Evolutionary conservation across 805 yeast species (phyloP).

Genomic region (Metschnikowia anglica): DNA sequence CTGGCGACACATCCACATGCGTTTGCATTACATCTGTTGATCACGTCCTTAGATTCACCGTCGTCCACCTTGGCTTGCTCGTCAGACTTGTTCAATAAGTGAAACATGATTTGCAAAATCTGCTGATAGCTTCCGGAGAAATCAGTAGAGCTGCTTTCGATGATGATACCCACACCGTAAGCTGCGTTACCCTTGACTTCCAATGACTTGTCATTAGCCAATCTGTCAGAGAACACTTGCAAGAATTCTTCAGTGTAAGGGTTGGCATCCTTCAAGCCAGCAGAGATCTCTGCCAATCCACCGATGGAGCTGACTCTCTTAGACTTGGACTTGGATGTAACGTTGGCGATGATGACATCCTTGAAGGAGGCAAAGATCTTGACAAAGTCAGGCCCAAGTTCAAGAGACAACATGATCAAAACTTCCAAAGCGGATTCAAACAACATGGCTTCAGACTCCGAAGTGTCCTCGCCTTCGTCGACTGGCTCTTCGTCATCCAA

Average conservation of each 20-base stretch:
- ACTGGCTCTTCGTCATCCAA: slow-evolving; percentile 65
- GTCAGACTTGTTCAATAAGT: slow-evolving; percentile 69
- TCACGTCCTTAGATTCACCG: slow-evolving; percentile 75
- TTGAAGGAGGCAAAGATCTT: slow-evolving; percentile 72
- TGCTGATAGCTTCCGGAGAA: slow-evolving; percentile 63
- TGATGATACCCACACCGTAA: slow-evolving; percentile 85
- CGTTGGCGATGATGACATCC: slow-evolving; percentile 56
- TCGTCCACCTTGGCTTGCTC: slow-evolving; percentile 51
- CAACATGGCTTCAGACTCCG: slow-evolving; percentile 59
- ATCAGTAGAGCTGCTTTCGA: slow-evolving; percentile 55
- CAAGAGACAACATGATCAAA: slow-evolving; percentile 68
- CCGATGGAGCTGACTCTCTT: slow-evolving; percentile 87
- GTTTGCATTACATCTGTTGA: slow-evolving; percentile 84
- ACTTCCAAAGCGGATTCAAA: slow-evolving; percentile 86
- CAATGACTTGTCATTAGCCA: slow-evolving; percentile 72
- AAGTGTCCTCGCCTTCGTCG: slow-evolving; percentile 50
- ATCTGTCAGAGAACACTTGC: slow-evolving; percentile 63
- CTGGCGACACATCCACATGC: slow-evolving; percentile 98
- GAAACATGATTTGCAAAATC: slow-evolving; percentile 72
- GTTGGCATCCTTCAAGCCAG: slow-evolving; percentile 65
- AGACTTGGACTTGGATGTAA: slow-evolving; percentile 58
- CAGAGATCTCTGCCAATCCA: slow-evolving; percentile 84
- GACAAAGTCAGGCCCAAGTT: slow-evolving; percentile 76
- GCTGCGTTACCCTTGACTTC: slow-evolving; percentile 96
- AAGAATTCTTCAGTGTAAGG: slow-evolving; percentile 70